These are phyloP conservation scores for Oleoguttula mirabilis DNA, from an alignment of 495 filamentous ascomycete species.

Conservation along the genomic window DNA sequence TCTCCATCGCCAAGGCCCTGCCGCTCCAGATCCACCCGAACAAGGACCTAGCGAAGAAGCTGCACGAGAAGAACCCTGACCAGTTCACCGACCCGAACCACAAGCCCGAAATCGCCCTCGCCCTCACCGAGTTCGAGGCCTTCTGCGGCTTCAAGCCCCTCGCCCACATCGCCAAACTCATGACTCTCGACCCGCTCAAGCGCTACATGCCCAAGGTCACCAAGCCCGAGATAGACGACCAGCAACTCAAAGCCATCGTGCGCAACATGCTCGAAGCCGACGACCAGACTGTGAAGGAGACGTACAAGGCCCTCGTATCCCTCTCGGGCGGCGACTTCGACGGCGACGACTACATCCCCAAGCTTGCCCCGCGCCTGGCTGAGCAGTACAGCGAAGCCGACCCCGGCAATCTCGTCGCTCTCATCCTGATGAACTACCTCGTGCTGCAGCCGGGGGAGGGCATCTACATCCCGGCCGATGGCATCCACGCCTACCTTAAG, in stretches of 20 bases:
- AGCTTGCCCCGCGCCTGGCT: conserved; percentile 50
- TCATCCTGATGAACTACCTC: conserved; percentile 65
- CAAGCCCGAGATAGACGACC: conserved; percentile 42
- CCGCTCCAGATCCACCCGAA: conserved; percentile 73
- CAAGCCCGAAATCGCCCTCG: conserved; percentile 74
- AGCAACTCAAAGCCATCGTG: conserved; percentile 48
- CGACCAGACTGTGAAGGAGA: conserved; percentile 38
- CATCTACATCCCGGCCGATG: conserved; percentile 65
- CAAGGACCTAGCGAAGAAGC: conserved; percentile 47
- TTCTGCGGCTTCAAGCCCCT: conserved; percentile 68
- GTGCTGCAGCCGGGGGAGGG: conserved; percentile 52
- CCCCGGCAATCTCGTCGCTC: conserved; percentile 51
- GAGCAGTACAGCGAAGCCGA: conserved; percentile 52
- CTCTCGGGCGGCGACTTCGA: conserved; percentile 41
- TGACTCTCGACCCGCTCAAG: conserved; percentile 43
- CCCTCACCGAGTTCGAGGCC: conserved; percentile 63
- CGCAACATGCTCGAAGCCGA: conserved; percentile 43
- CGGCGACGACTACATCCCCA: conserved; percentile 44
- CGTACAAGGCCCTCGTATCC: conserved; percentile 39
- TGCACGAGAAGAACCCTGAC: conserved; percentile 51
- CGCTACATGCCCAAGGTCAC: conserved; percentile 38
- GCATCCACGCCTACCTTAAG: conserved; percentile 64
- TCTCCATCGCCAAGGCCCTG: conserved; percentile 67
- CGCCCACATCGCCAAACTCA: conserved; percentile 45
- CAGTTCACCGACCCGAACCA: conserved; percentile 63